Evolutionary conservation across 139 green algal genomes (phyloP).

Genomic region (Penium margaritaceum): DNA sequence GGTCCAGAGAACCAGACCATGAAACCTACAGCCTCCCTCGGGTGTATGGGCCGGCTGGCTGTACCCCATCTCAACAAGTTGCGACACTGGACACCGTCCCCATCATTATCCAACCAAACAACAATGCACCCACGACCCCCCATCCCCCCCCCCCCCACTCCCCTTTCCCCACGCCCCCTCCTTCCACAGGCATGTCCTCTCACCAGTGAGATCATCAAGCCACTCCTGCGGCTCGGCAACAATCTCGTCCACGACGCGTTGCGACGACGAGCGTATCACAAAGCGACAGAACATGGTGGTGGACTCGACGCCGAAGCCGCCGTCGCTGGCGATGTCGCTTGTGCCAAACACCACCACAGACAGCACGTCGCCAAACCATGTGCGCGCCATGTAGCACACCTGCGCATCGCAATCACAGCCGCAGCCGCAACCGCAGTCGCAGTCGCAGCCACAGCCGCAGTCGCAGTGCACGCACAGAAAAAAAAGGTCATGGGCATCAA

Average conservation of each 20-base stretch:
- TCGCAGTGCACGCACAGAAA: no score
- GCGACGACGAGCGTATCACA: conserved; percentile 19
- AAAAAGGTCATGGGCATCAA: no score
- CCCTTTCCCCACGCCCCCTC: no score
- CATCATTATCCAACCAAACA: neutral
- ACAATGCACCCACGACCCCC: neutral
- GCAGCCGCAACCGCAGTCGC: no score
- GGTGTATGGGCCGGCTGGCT: neutral
- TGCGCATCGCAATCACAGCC: no score
- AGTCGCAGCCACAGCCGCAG: no score
- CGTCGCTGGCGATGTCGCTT: conserved; percentile 19
- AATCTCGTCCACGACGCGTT: conserved; percentile 26
- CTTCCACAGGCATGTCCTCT: neutral
- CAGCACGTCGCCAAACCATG: conserved; percentile 35
- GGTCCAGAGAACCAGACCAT: neutral
- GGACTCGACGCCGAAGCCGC: conserved; percentile 26
- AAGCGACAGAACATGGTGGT: conserved; percentile 36
- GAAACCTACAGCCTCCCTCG: neutral
- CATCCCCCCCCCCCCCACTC: no score
- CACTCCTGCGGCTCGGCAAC: conserved; percentile 27
- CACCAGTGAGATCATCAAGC: conserved; percentile 36
- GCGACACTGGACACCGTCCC: neutral
- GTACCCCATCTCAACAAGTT: neutral
- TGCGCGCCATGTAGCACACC: conserved; percentile 38
- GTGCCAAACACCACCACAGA: conserved; percentile 41